Evolutionary conservation across 768 basidiomycete genomes (phyloP).

Genomic region (Kwoniella dejecticola): DNA sequence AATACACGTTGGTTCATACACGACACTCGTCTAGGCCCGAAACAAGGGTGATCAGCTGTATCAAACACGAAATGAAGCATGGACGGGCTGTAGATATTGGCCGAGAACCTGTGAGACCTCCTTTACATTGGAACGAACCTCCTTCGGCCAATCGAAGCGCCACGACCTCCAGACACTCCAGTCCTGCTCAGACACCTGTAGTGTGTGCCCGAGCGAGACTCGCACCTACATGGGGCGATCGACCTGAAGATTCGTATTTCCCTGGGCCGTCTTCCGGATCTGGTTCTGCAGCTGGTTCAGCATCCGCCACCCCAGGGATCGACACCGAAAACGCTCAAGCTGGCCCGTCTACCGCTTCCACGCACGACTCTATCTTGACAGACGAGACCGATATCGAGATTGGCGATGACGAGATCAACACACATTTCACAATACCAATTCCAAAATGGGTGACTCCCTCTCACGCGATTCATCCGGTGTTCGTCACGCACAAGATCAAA

Average conservation of each 20-base stretch:
- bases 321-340: conserved; percentile 3
- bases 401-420: conserved; percentile 58
- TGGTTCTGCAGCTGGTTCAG: conserved; percentile 4
- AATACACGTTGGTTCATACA: conserved; percentile 67
- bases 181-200: conserved; percentile 16
- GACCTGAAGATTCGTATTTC: conserved; percentile 23
- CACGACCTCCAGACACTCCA: conserved; percentile 8
- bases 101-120: conserved; percentile 24
- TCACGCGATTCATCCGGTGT: conserved; percentile 73
- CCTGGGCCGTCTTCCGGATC: conserved; percentile 3
- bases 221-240: neutral
- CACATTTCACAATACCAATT: conserved; percentile 65
- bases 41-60: conserved; percentile 64
- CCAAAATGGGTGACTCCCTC: conserved; percentile 69
- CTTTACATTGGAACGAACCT: conserved; percentile 12
- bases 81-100: conserved; percentile 56
- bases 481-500: conserved; percentile 70
- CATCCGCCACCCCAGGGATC: neutral
- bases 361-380: neutral
- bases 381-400: conserved; percentile 33
- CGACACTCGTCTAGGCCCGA: conserved; percentile 65
- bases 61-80: conserved; percentile 69
- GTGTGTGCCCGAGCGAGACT: conserved; percentile 6
- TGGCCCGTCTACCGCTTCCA: conserved; percentile 23
- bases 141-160: neutral